phyloP scores from a whole-genome alignment of 805 yeast genomes.

The Saturnispora zaruensis region DNA sequence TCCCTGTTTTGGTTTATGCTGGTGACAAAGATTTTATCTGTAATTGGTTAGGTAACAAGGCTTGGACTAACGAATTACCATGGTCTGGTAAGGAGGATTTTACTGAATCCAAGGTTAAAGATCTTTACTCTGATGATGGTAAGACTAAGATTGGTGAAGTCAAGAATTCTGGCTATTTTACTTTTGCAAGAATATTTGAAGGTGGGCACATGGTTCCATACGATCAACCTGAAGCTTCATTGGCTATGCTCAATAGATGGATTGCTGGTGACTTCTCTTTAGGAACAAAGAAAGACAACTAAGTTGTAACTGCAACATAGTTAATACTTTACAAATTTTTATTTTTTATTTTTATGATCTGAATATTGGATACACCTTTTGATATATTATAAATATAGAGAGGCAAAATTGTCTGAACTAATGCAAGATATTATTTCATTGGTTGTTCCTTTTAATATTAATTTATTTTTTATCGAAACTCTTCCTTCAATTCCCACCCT shows the following conservation, averaged over 20 bases:
- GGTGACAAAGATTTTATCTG: constrained; percentile 92
- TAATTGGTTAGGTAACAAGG: constrained; percentile 86
- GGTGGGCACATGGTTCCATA: constrained; percentile 94
- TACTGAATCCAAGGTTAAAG: constrained; percentile 19
- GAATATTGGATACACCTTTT: not conserved
- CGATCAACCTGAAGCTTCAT: constrained; percentile 70
- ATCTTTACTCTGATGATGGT: constrained; percentile 26
- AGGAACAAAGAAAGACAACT: constrained; percentile 16
- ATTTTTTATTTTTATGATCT: not conserved
- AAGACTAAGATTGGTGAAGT: constrained; percentile 54
- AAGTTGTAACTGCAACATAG: not conserved
- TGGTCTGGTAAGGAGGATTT: constrained; percentile 44
- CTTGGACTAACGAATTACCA: constrained; percentile 63
- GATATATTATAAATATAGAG: not conserved
- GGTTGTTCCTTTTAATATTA: too few species aligned
- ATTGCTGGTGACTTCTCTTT: constrained; percentile 44
- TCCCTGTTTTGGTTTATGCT: constrained; percentile 85
- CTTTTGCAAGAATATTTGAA: constrained; percentile 67
- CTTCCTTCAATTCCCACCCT: constrained; percentile 61
- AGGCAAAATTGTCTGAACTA: too few species aligned
- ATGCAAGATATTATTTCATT: too few species aligned
- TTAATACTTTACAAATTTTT: not conserved
- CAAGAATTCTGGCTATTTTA: constrained; percentile 60
- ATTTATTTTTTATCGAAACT: constrained; percentile 28
- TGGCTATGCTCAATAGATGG: constrained; percentile 72